Percentiles rank a stretch among this genome's conserved stretches.
Conservation (phyloP, 2,329 filamentous ascomycete genomes). For the Grosmannia clavigera region DNA sequence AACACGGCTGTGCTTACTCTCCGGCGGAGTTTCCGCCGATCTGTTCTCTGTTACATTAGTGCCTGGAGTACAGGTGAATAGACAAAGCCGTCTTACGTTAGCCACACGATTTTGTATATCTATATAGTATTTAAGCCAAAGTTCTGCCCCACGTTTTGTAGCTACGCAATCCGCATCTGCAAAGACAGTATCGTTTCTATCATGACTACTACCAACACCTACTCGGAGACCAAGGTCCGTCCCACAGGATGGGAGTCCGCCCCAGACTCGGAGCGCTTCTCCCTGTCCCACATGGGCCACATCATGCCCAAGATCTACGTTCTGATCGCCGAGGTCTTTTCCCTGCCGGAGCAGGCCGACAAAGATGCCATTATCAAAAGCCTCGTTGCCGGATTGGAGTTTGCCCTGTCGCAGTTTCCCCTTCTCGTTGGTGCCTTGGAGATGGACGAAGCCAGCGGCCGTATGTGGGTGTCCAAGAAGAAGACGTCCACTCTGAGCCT, state of each 20-base stretch:
- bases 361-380: neutral
- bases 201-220: neutral
- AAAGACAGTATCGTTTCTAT: neutral
- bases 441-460: constrained; percentile 3
- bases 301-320: constrained; percentile 9
- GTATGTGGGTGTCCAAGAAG: constrained; percentile 4
- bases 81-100: no score
- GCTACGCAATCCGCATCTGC: no score
- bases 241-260: constrained; percentile 4
- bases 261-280: neutral
- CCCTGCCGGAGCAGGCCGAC: neutral
- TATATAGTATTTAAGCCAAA: no score
- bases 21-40: neutral
- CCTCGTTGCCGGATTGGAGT: neutral
- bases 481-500: neutral
- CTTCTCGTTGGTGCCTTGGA: constrained; percentile 1
- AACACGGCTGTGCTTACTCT: neutral
- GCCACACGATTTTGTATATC: no score
- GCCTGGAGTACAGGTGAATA: no score
- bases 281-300: constrained; percentile 3
- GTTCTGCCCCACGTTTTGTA: no score
- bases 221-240: neutral
- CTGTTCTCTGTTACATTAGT: no score
- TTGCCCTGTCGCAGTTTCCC: constrained; percentile 5
- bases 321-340: constrained; percentile 6